A percentile compares a stretch with the other conserved stretches of the same genome.
Conservation (phyloP, 768 basidiomycete genomes). For the Pleurotus djamor region DNA sequence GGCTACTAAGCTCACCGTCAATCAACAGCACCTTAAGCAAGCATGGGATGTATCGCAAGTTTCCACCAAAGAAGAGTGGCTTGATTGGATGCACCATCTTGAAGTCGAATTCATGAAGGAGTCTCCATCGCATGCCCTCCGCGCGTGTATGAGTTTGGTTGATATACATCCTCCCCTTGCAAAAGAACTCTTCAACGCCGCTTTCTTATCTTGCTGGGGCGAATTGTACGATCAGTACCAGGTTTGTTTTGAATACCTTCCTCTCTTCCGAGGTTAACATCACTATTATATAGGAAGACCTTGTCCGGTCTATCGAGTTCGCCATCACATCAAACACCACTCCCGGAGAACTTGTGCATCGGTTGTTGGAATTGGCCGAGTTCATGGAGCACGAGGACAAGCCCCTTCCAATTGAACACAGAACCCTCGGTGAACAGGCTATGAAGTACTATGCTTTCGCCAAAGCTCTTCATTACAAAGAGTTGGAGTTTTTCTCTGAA, state of each 20-base stretch:
- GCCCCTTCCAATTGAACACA: constrained; percentile 88
- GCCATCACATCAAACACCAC: constrained; percentile 79
- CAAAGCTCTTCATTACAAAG: constrained; percentile 98
- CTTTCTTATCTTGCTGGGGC: constrained; percentile 97
- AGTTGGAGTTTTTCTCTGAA: constrained; percentile 93
- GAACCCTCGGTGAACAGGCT: constrained; percentile 91
- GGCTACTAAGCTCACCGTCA: constrained; percentile 86
- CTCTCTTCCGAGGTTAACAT: not conserved
- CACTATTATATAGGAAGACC: constrained; percentile 69
- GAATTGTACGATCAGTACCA: constrained; percentile 97
- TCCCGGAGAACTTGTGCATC: constrained; percentile 87
- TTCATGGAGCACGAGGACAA: constrained; percentile 99
- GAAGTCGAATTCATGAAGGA: constrained; percentile 97
- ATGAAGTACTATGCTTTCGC: constrained; percentile 93
- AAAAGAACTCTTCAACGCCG: constrained; percentile 95
- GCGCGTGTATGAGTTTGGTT: constrained; percentile 93
- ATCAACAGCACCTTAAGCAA: constrained; percentile 95
- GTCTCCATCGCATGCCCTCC: constrained; percentile 95
- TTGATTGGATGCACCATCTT: constrained; percentile 91
- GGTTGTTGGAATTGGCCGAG: constrained; percentile 90
- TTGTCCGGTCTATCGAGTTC: constrained; percentile 84
- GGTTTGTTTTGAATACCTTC: constrained; percentile 40
- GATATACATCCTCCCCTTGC: constrained; percentile 90
- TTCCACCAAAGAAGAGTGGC: constrained; percentile 84
- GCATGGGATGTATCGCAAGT: constrained; percentile 91